Evolutionary conservation across 2,329 filamentous ascomycete species (phyloP).

Genomic region (Stagonosporopsis cucurbitacearum): DNA sequence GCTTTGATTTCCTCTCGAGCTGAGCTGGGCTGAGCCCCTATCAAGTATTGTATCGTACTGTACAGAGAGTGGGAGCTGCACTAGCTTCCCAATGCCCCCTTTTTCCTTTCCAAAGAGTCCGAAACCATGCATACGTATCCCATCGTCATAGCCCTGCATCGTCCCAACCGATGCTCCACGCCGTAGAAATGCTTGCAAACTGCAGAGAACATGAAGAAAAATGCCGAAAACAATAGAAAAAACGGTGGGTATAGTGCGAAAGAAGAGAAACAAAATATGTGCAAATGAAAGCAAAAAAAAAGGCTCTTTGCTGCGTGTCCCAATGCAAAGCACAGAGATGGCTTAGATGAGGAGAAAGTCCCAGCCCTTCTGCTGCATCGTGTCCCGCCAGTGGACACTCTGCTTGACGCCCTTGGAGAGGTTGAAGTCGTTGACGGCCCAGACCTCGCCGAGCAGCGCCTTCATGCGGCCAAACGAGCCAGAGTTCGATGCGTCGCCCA

Average conservation of each 20-base stretch:
- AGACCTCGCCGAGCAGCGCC: slow-evolving; percentile 80
- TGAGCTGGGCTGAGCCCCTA: slow-evolving; percentile 26
- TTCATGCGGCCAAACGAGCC: slow-evolving; percentile 87
- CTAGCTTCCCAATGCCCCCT: slow-evolving; percentile 40
- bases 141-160: slow-evolving; percentile 30
- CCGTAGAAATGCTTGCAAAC: slow-evolving; percentile 33
- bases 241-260: slow-evolving; percentile 51
- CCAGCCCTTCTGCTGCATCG: slow-evolving; percentile 91
- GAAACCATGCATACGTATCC: slow-evolving; percentile 9
- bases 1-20: slow-evolving; percentile 31
- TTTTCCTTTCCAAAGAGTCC: slow-evolving; percentile 11
- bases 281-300: slow-evolving; percentile 43
- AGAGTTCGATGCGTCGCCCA: slow-evolving; percentile 78
- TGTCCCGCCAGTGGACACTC: slow-evolving; percentile 91
- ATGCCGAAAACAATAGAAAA: slow-evolving; percentile 47
- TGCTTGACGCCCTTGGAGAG: slow-evolving; percentile 58
- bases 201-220: slow-evolving; percentile 16
- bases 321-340: too few relatives aligned
- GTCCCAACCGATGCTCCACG: slow-evolving; percentile 32
- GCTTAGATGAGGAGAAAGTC: slow-evolving; percentile 85
- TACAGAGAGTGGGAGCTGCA: slow-evolving; percentile 45
- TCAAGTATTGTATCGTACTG: slow-evolving; percentile 43
- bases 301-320: slow-evolving; percentile 35
- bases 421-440: slow-evolving; percentile 74
- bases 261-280: slow-evolving; percentile 45